Evolutionary conservation across 441 rosid genomes (phyloP), one percentile per base, ranked within the genome.

Genomic region (Pelargonium cotyledonis): DNA sequence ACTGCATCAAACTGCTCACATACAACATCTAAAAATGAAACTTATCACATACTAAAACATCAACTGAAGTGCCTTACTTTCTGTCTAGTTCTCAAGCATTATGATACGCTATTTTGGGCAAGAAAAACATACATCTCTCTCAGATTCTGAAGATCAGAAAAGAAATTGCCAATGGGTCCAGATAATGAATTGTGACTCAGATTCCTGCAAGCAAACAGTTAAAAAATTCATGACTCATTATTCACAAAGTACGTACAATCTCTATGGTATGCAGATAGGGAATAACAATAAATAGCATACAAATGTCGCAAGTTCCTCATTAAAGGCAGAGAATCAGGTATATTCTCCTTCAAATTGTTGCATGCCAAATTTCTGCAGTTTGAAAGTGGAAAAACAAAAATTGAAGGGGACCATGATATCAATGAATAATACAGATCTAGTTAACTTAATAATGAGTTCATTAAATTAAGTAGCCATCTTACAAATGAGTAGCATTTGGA

Each of bases 81-180:
- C 16, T 6, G 49, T 71, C 51, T 15, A 65, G 71, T 35, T 44
- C 41, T 53, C 18, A 63, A 68, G 68, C 65, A 64, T 64, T n/a
- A 35, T 49, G 19, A 40, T 40, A 8, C 2, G 10, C 9, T 40
- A 40, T 40, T 40, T 40, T 8, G 2, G n/a, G 21, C 35, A 40
- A 40, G 47, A 65, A 63, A 76, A 61, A 65, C 86, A 70, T 89
- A 95, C 99, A 95, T 81, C 78, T 86, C 95, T 71, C 77, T 85
- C 63, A 95, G 85, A 79, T 78, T 82, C 63, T 75, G 85, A 64
- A 95, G 70, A 73, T 85, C 92, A 65, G 78, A 66, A 73, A 95
- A 95, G 79, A 92, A 92, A 74, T 89, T 81, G 73, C 98, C 99
- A 80, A 95, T 76, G 31, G 96, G 85, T 83, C 98, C 98, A 61